These are phyloP conservation scores for Tetradesmus lagerheimii DNA, from an alignment of 139 green algal species.

Conservation along the genomic window DNA sequence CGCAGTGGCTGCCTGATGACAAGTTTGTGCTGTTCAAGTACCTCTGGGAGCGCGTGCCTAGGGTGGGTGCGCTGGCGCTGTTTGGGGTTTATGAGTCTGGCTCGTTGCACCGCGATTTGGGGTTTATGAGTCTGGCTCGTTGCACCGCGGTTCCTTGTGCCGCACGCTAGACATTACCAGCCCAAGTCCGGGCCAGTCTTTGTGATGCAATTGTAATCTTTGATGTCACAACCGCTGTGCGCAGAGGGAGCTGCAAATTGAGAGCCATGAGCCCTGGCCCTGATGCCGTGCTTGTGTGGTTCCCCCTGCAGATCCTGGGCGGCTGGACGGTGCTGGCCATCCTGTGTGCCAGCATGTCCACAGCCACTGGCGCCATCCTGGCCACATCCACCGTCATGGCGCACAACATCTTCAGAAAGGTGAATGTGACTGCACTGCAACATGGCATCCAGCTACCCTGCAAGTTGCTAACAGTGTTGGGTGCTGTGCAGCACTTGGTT, in stretches of 20 bases:
- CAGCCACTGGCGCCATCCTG: constrained; percentile 60
- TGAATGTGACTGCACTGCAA: not conserved
- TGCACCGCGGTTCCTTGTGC: no score
- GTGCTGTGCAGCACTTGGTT: no score
- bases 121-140: not conserved
- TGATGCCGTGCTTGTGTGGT: not conserved
- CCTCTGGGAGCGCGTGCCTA: constrained; percentile 42
- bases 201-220: no score
- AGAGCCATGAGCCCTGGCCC: no score
- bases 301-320: constrained; percentile 43
- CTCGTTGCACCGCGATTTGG: no score
- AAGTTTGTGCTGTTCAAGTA: constrained; percentile 55
- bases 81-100: no score
- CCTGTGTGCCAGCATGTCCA: constrained; percentile 59
- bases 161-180: no score
- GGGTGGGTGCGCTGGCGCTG: not conserved
- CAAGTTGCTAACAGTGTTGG: no score
- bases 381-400: constrained; percentile 58
- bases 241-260: no score
- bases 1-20: constrained; percentile 51
- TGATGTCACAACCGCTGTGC: no score
- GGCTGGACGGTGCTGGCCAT: constrained; percentile 58
- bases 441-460: not conserved
- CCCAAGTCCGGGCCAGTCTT: no score
- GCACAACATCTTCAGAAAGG: constrained; percentile 63